Conservation (phyloP, 192 early-diverging fungal genomes). For the Coemansia sp. region DNA sequence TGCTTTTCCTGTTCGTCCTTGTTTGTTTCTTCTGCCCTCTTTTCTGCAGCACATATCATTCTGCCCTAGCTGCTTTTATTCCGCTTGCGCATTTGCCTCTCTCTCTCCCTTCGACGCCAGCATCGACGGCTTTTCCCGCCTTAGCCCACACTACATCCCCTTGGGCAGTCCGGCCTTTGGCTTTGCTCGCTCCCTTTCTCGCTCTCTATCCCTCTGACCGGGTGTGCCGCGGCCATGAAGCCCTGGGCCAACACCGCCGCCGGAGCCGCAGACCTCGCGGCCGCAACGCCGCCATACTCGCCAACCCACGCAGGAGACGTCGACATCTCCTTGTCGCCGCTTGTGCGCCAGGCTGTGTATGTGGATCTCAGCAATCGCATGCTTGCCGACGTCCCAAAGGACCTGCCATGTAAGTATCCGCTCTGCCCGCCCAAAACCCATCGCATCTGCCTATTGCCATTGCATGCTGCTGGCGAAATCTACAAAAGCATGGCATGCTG, state of each 20-base stretch:
- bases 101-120: too few species aligned
- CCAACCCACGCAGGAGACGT: neutral
- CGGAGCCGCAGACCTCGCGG: neutral
- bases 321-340: neutral
- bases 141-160: too few species aligned
- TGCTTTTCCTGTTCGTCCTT: neutral
- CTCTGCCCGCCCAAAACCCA: neutral
- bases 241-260: neutral
- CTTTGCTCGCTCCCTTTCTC: neutral
- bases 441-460: too few species aligned
- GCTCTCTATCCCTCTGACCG: neutral
- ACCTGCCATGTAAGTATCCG: neutral
- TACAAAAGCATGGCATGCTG: neutral
- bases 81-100: too few species aligned
- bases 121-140: too few species aligned
- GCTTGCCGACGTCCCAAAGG: neutral
- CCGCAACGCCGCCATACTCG: neutral
- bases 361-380: constrained; percentile 1
- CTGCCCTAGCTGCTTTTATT: too few species aligned
- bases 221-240: neutral
- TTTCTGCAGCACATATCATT: neutral
- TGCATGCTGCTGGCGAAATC: too few species aligned
- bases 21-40: neutral
- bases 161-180: too few species aligned
- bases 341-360: too few species aligned